A percentile compares a stretch with the other conserved stretches of the same genome.
Evolutionary conservation across 306 rosid genomes (phyloP).

Genomic region (Cucurbita argyrosperma): DNA sequence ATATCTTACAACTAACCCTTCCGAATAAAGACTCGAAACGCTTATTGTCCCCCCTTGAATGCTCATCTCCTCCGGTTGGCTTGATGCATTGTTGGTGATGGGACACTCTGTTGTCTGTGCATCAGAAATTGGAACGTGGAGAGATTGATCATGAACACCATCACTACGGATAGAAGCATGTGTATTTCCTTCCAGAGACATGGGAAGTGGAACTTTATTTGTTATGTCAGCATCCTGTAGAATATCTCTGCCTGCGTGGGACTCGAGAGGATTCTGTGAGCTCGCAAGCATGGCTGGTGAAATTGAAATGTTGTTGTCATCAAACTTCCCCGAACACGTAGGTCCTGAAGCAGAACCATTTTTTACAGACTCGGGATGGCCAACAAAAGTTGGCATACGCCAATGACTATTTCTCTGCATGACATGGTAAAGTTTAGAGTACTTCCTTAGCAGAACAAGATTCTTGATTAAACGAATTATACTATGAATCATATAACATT

Average conservation of each 20-base stretch:
- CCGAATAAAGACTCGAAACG: constrained; percentile 83
- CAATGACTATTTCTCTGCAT: constrained; percentile 94
- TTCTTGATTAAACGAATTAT: neutral
- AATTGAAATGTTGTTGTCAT: constrained; percentile 50
- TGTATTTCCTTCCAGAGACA: constrained; percentile 35
- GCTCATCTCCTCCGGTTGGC: constrained; percentile 47
- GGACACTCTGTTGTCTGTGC: constrained; percentile 54
- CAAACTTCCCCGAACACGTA: constrained; percentile 64
- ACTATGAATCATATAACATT: neutral
- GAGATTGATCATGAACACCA: constrained; percentile 53
- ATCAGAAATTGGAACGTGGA: constrained; percentile 47
- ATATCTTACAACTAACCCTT: constrained; percentile 47
- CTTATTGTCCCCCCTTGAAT: constrained; percentile 91
- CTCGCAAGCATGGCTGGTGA: constrained; percentile 44
- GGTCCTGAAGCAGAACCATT: constrained; percentile 50
- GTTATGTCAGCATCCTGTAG: constrained; percentile 46
- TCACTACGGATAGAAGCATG: constrained; percentile 50
- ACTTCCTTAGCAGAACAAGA: neutral
- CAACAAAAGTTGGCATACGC: constrained; percentile 69
- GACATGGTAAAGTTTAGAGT: constrained; percentile 1
- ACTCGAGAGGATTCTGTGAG: constrained; percentile 37
- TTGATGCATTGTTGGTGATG: constrained; percentile 27
- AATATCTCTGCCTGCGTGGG: constrained; percentile 43
- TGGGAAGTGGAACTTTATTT: constrained; percentile 36
- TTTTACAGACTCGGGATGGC: constrained; percentile 51